These are phyloP conservation scores for Phytophthora palmivora DNA, from an alignment of 352 stramenopile genomes.

Conservation along the genomic window DNA sequence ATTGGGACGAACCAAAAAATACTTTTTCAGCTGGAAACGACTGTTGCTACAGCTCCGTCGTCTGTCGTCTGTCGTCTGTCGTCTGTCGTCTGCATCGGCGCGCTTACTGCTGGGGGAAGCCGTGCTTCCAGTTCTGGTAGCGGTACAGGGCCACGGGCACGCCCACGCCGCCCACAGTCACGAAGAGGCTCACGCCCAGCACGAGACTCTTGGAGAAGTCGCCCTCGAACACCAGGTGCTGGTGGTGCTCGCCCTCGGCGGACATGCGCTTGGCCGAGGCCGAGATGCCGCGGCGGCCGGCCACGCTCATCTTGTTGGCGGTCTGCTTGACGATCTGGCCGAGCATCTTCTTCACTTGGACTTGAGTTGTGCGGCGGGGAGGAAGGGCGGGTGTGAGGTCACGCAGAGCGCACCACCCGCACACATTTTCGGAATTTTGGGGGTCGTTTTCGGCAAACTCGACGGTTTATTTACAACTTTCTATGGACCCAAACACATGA, in stretches of 20 bases:
- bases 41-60: constrained; percentile 1
- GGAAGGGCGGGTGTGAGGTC: constrained; percentile 24
- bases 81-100: neutral
- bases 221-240: constrained; percentile 87
- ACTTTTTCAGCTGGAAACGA: constrained; percentile 19
- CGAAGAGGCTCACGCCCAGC: constrained; percentile 59
- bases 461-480: neutral
- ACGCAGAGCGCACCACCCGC: constrained; percentile 25
- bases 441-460: constrained; percentile 2
- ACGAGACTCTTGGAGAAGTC: constrained; percentile 83
- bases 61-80: too few relatives aligned
- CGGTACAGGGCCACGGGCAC: constrained; percentile 72
- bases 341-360: constrained; percentile 46
- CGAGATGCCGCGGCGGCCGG: constrained; percentile 72
- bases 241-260: constrained; percentile 80
- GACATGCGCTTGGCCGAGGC: constrained; percentile 80
- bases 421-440: constrained; percentile 32
- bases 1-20: constrained; percentile 23
- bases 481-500: constrained; percentile 19
- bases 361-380: constrained; percentile 24
- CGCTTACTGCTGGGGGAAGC: constrained; percentile 83
- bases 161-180: constrained; percentile 68
- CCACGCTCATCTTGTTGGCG: constrained; percentile 60
- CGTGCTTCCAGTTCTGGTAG: constrained; percentile 93
- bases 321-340: constrained; percentile 77